Evolutionary conservation across 257 asterid genomes (phyloP), one percentile per base, ranked within the genome.

Genomic region (Orobanche coerulescens): DNA sequence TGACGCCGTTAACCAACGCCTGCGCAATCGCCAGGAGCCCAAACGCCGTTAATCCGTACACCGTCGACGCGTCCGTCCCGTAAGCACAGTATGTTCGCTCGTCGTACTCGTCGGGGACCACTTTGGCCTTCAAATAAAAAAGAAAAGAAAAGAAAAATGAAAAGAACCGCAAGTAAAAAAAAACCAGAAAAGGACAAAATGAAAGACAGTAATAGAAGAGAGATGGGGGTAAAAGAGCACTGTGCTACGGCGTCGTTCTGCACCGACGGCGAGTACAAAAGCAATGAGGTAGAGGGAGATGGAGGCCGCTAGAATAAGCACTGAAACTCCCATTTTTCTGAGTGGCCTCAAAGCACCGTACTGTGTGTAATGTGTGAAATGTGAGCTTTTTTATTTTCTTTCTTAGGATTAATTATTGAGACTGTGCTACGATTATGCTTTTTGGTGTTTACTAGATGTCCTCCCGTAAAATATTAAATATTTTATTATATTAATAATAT

Each of bases 161-260:
- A 16, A 52, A 46, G 36, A 53, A 20, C 55, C 28, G 2, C 9
- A 25, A 44, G 12, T 3, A 31, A 59, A 9, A 47, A 22, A 2
- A 6, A 42, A 11, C 0, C 0, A n/a, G n/a, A n/a, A n/a, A n/a
- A n/a, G n/a, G n/a, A n/a, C n/a, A n/a, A n/a, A n/a, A n/a, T n/a
- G n/a, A n/a, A n/a, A n/a, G 48, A 5, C 14, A 44, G 15, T 1
- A 25, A 31, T 10, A 23, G 12, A 60, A 13, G 33, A 36, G 33
- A 46, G 30, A 20, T 30, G 60, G 49, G 47, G 18, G 16, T 4
- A 50, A 44, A 51, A 48, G 57, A 15, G 58, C 77, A 92, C 98
- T 83, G 88, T 78, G 94, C 95, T 84, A 57, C 99, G 99, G 65
- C 99, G 99, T 30, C 95, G 81, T 64, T 93, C 97, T 23, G 96